A percentile compares a stretch with the other conserved stretches of the same genome.
phyloP scores from a whole-genome alignment of 805 yeast species.

The Candida tammaniensis region DNA sequence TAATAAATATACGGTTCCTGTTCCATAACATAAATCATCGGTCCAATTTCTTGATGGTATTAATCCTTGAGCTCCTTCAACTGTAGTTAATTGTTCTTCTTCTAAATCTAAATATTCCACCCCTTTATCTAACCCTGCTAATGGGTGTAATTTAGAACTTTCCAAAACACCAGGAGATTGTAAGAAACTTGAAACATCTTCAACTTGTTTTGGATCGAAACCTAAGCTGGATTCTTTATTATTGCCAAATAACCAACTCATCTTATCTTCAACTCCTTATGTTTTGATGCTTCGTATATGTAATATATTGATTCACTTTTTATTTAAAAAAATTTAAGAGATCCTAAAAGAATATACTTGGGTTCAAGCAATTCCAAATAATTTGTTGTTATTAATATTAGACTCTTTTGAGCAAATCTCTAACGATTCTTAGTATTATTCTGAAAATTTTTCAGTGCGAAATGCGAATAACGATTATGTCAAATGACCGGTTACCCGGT shows the following conservation, averaged over 20 bases:
- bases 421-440: too few relatives aligned
- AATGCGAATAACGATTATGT: too few relatives aligned
- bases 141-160: conserved; percentile 70
- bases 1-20: conserved; percentile 87
- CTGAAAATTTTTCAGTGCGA: too few relatives aligned
- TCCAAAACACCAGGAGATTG: conserved; percentile 63
- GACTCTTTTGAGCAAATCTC: too few relatives aligned
- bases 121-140: conserved; percentile 88
- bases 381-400: too few relatives aligned
- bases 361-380: too few relatives aligned
- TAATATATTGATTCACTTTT: too few relatives aligned
- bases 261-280: neutral
- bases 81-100: conserved; percentile 64
- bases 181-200: conserved; percentile 62
- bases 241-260: conserved; percentile 46
- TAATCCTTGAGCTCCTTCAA: conserved; percentile 86
- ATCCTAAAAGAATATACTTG: too few relatives aligned
- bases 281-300: too few relatives aligned
- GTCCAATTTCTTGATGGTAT: conserved; percentile 97
- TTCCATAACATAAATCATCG: conserved; percentile 96
- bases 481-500: too few relatives aligned
- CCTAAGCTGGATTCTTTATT: conserved; percentile 40
- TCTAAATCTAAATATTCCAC: conserved; percentile 89
- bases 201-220: conserved; percentile 62
- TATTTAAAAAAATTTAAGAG: too few relatives aligned